Evolutionary conservation across 257 asterid genomes (phyloP).

Genomic region (Nicotiana otophora): DNA sequence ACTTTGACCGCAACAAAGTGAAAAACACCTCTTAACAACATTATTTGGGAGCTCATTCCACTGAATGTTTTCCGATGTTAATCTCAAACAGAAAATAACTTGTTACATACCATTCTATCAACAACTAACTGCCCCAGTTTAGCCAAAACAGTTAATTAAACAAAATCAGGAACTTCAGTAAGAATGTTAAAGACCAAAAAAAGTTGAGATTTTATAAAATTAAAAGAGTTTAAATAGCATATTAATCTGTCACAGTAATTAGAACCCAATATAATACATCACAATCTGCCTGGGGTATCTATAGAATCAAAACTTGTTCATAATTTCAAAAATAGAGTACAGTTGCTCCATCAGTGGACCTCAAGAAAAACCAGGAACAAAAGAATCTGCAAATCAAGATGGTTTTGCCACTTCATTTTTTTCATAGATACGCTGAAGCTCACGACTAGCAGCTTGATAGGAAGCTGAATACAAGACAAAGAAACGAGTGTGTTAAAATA

Average conservation of each 20-base stretch:
- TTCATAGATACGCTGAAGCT: conserved; percentile 51
- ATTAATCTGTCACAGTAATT: not conserved
- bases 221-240: not conserved
- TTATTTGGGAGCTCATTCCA: not conserved
- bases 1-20: too few relatives aligned
- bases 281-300: not conserved
- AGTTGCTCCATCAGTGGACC: not conserved
- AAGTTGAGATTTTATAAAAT: not conserved
- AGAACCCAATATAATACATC: not conserved
- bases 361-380: not conserved
- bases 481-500: not conserved
- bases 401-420: conserved; percentile 33
- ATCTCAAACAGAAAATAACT: not conserved
- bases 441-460: conserved; percentile 57
- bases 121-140: not conserved
- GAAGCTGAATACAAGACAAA: conserved; percentile 34
- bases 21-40: too few relatives aligned
- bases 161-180: not conserved
- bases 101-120: not conserved
- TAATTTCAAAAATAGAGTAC: not conserved
- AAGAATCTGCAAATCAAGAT: conserved; percentile 21
- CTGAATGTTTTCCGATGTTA: not conserved
- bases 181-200: not conserved
- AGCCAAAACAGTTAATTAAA: not conserved
- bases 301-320: not conserved